Evolutionary conservation across 345 rosid genomes (phyloP).

Genomic region (Murraya paniculata): DNA sequence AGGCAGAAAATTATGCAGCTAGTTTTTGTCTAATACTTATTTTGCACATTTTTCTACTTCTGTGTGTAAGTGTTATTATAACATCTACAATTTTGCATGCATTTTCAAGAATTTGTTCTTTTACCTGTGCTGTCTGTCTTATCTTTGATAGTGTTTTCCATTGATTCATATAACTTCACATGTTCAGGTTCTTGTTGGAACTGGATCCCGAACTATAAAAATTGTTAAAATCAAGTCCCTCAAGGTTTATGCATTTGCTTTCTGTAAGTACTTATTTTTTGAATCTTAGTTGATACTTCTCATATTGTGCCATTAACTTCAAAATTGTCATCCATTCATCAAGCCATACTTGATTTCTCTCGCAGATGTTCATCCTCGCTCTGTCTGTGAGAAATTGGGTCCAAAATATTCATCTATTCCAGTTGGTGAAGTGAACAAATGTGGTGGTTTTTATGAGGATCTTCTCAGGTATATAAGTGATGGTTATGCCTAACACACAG

Average conservation of each 20-base stretch:
- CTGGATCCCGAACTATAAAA: conserved; percentile 86
- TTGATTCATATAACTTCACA: conserved; percentile 2
- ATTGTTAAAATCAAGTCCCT: conserved; percentile 76
- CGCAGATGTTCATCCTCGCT: conserved; percentile 74
- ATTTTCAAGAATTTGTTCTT: neutral
- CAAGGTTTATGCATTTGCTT: conserved; percentile 86
- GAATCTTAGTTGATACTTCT: conserved; percentile 14
- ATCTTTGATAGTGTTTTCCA: neutral
- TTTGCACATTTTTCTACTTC: neutral
- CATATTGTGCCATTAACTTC: neutral
- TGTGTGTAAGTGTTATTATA: neutral
- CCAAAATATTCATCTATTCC: conserved; percentile 67
- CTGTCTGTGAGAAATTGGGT: conserved; percentile 80
- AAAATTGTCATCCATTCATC: conserved; percentile 5
- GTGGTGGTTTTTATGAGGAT: conserved; percentile 63
- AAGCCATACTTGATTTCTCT: conserved; percentile 11
- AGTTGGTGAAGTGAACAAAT: conserved; percentile 46
- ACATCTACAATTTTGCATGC: neutral
- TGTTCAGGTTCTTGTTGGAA: conserved; percentile 88
- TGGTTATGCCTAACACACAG: neutral
- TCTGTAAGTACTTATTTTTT: conserved; percentile 61
- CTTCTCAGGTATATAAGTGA: conserved; percentile 67
- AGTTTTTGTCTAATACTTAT: neutral
- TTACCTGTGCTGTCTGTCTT: neutral
- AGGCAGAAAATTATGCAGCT: neutral